Evolutionary conservation across 1,139 yeast genomes (phyloP).

Genomic region (Candida sp.): DNA sequence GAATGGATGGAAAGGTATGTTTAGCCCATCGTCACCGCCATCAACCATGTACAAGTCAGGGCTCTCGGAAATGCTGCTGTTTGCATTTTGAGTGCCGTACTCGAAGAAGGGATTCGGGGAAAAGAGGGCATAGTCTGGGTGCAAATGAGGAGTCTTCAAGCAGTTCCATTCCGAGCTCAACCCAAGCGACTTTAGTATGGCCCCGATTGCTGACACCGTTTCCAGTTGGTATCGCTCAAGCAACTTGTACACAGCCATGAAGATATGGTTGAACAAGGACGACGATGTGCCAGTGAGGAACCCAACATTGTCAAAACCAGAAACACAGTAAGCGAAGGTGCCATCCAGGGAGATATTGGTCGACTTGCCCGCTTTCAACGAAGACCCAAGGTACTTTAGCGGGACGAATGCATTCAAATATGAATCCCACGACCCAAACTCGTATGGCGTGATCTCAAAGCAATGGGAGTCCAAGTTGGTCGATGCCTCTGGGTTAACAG

Average conservation of each 20-base stretch:
- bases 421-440: conserved; percentile 73
- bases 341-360: conserved; percentile 19
- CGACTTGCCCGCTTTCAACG: conserved; percentile 35
- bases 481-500: conserved; percentile 19
- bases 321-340: conserved; percentile 43
- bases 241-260: conserved; percentile 49
- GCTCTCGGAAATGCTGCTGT: conserved; percentile 15
- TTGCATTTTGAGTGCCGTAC: conserved; percentile 10
- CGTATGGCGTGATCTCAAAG: conserved; percentile 66
- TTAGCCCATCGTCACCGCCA: conserved; percentile 52
- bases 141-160: conserved; percentile 27
- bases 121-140: conserved; percentile 72
- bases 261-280: conserved; percentile 63
- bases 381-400: conserved; percentile 57
- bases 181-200: conserved; percentile 53
- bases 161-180: conserved; percentile 30
- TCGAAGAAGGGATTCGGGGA: conserved; percentile 78
- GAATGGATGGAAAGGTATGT: conserved; percentile 45
- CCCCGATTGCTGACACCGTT: conserved; percentile 43
- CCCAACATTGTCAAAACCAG: conserved; percentile 74
- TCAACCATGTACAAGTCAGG: conserved; percentile 39
- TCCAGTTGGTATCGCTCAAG: conserved; percentile 42
- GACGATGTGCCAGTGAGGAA: conserved; percentile 78
- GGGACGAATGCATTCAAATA: conserved; percentile 55
- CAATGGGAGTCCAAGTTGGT: conserved; percentile 33